phyloP scores from a whole-genome alignment of 331 rosid species.

The Acacia concinna region DNA sequence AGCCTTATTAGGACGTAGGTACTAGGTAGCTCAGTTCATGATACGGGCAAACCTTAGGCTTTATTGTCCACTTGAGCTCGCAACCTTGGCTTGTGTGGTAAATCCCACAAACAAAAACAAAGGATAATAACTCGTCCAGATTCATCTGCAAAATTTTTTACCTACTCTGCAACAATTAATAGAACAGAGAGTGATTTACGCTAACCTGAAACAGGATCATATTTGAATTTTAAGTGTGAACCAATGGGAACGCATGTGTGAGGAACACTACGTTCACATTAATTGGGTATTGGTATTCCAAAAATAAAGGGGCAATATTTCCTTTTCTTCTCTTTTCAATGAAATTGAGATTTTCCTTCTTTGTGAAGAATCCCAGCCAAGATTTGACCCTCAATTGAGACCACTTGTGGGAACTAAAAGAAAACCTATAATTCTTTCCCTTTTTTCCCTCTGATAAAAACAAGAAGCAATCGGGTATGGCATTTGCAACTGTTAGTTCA shows the following conservation, averaged over 20 bases:
- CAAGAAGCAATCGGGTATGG: slow-evolving; percentile 51
- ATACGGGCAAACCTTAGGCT: not conserved
- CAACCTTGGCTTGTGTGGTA: not conserved
- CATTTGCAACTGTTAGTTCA: slow-evolving; percentile 68
- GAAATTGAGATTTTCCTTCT: not conserved
- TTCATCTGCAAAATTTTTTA: not conserved
- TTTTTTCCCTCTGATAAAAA: not conserved
- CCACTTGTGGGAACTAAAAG: not conserved
- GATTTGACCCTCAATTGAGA: not conserved
- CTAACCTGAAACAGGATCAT: not conserved
- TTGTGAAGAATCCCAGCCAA: not conserved
- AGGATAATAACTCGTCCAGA: not conserved
- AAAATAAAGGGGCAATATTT: not conserved
- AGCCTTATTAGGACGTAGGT: not conserved
- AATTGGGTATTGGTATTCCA: not conserved
- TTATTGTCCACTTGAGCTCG: not conserved
- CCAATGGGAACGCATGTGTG: not conserved
- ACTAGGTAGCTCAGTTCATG: not conserved
- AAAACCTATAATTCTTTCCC: slow-evolving; percentile 45
- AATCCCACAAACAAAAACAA: not conserved
- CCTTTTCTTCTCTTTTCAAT: too few relatives aligned
- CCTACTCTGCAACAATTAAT: not conserved
- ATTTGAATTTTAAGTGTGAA: not conserved
- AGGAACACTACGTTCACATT: too few relatives aligned
- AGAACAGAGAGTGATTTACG: too few relatives aligned